A percentile compares a stretch with the other conserved stretches of the same genome.
phyloP scores from a whole-genome alignment of 2,329 filamentous ascomycete species.

The Fusarium incarnatum region DNA sequence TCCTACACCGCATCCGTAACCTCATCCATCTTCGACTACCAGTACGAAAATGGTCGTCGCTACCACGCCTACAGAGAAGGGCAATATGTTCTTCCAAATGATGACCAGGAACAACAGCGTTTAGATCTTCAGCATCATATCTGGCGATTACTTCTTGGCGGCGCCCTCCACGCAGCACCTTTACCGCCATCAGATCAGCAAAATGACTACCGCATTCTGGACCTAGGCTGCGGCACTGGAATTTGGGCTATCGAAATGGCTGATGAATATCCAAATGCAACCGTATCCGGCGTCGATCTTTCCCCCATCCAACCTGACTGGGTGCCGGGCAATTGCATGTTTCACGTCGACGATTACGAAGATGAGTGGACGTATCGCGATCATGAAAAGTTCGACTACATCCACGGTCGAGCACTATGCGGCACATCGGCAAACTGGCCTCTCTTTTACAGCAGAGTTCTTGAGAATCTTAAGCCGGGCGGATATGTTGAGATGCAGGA shows the following conservation, averaged over 20 bases:
- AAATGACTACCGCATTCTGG: constrained; percentile 58
- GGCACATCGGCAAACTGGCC: constrained; percentile 51
- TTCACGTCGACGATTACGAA: constrained; percentile 74
- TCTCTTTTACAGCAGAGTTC: constrained; percentile 48
- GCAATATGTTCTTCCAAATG: constrained; percentile 47
- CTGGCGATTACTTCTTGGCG: constrained; percentile 45
- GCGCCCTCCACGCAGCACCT: constrained; percentile 44
- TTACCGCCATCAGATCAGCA: constrained; percentile 35
- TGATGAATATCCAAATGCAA: constrained; percentile 55
- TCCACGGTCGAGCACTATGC: constrained; percentile 52
- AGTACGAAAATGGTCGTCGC: constrained; percentile 49
- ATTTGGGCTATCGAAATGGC: constrained; percentile 71
- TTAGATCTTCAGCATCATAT: constrained; percentile 54
- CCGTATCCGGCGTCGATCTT: constrained; percentile 64
- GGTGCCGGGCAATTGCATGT: constrained; percentile 71
- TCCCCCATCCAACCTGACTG: constrained; percentile 67
- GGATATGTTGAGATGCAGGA: constrained; percentile 56
- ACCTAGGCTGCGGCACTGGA: constrained; percentile 71
- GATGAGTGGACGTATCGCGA: constrained; percentile 54
- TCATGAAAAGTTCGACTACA: constrained; percentile 52
- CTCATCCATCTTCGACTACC: constrained; percentile 59
- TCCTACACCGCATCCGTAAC: constrained; percentile 52
- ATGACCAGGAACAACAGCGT: constrained; percentile 52
- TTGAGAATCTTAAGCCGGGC: constrained; percentile 50
- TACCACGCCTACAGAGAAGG: constrained; percentile 52